Evolutionary conservation across 2,329 filamentous ascomycete genomes (phyloP).

Genomic region (Talaromyces sp.): DNA sequence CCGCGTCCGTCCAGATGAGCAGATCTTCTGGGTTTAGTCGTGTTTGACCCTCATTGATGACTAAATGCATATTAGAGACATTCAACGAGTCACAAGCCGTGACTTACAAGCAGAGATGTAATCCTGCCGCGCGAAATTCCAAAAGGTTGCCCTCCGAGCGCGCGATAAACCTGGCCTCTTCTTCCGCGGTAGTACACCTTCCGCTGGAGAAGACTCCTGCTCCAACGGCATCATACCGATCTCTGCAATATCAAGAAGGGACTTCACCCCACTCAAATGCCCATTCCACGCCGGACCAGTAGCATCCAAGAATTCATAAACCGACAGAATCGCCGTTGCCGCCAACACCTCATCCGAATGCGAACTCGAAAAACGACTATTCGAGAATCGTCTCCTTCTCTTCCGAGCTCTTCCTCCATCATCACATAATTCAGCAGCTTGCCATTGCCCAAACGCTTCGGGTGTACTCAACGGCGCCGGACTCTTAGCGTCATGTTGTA

Average conservation of each 20-base stretch:
- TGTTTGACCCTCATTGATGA: conserved; percentile 58
- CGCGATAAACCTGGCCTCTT: conserved; percentile 48
- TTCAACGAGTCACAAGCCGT: background rate
- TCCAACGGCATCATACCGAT: conserved; percentile 41
- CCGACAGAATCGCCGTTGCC: conserved; percentile 63
- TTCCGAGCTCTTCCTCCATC: conserved; percentile 43
- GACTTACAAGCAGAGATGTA: conserved; percentile 59
- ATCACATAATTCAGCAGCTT: conserved; percentile 32
- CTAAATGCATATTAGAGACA: conserved; percentile 22
- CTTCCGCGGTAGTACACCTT: conserved; percentile 29
- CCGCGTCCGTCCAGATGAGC: conserved; percentile 62
- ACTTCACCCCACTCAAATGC: conserved; percentile 63
- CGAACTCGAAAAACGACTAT: conserved; percentile 42
- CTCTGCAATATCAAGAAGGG: conserved; percentile 51
- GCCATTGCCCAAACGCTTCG: conserved; percentile 37
- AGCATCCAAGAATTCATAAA: conserved; percentile 65
- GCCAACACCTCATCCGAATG: conserved; percentile 58
- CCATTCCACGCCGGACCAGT: conserved; percentile 60
- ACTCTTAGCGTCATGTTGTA: conserved; percentile 36
- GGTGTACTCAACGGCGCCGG: conserved; percentile 33
- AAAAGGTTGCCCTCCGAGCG: conserved; percentile 59
- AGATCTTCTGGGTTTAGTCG: conserved; percentile 60
- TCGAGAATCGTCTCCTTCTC: conserved; percentile 39
- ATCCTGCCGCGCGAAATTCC: conserved; percentile 65
- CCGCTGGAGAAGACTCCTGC: conserved; percentile 42